Conservation (phyloP, 495 filamentous ascomycete species). For the Neurospora pannonica region DNA sequence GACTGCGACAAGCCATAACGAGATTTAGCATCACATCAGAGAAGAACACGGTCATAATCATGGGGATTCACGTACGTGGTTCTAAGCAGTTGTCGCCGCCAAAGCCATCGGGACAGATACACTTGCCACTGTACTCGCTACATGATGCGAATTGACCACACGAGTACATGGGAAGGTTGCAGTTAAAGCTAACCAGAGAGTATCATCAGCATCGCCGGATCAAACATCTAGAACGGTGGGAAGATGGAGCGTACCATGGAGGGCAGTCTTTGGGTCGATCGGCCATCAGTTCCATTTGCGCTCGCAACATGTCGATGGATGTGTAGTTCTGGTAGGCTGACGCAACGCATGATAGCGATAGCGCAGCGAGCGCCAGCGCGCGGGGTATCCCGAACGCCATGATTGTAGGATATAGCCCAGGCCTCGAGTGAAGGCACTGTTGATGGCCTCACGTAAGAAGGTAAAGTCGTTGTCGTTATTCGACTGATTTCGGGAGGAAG, state of each 20-base stretch:
- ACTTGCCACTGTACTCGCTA: slow-evolving; percentile 81
- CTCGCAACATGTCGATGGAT: slow-evolving; percentile 40
- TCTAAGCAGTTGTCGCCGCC: slow-evolving; percentile 85
- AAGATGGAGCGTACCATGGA: slow-evolving; percentile 43
- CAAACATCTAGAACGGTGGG: background rate
- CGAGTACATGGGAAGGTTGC: slow-evolving; percentile 80
- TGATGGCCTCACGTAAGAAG: background rate
- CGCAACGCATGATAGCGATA: slow-evolving; percentile 33
- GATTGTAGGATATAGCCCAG: slow-evolving; percentile 14
- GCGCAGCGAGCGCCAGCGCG: slow-evolving; percentile 23
- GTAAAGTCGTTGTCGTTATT: background rate
- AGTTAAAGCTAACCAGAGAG: slow-evolving; percentile 71
- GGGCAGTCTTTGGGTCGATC: slow-evolving; percentile 52
- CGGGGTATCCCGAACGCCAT: slow-evolving; percentile 29
- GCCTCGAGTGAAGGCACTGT: background rate
- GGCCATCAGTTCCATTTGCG: slow-evolving; percentile 40
- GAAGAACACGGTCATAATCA: background rate
- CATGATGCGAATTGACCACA: slow-evolving; percentile 84
- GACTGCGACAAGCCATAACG: slow-evolving; percentile 29
- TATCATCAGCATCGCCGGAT: slow-evolving; percentile 9
- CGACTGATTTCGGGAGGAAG: background rate
- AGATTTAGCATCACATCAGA: slow-evolving; percentile 4
- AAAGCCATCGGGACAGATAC: slow-evolving; percentile 82
- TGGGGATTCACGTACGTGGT: slow-evolving; percentile 44
- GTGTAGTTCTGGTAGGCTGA: slow-evolving; percentile 36